These are phyloP conservation scores for Starmerella potacharoeniae DNA, from an alignment of 805 yeast genomes.

Conservation along the genomic window DNA sequence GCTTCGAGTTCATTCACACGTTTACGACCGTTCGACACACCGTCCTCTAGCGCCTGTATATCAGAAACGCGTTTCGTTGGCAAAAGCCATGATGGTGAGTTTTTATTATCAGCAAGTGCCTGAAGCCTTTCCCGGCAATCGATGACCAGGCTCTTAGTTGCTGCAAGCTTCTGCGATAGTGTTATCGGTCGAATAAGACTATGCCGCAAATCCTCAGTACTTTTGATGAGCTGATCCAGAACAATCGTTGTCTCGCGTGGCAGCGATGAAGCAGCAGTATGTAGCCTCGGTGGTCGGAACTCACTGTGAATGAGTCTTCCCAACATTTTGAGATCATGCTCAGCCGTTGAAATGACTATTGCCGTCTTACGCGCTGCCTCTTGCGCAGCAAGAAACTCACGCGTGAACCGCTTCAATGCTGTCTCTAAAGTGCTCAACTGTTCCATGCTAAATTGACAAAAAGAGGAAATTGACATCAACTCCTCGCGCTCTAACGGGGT, in stretches of 20 bases:
- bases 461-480: constrained; percentile 10
- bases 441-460: constrained; percentile 9
- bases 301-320: background rate
- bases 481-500: constrained; percentile 6
- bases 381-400: background rate
- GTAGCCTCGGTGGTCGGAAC: background rate
- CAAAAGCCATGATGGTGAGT: constrained; percentile 24
- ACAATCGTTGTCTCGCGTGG: background rate
- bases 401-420: constrained; percentile 9
- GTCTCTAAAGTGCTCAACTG: constrained; percentile 10
- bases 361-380: background rate
- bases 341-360: background rate
- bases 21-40: constrained; percentile 24
- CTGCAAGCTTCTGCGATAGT: constrained; percentile 23
- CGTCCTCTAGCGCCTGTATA: constrained; percentile 24
- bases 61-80: constrained; percentile 27
- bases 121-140: constrained; percentile 21
- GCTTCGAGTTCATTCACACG: constrained; percentile 25
- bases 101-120: constrained; percentile 18
- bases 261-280: background rate
- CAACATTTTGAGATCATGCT: background rate
- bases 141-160: constrained; percentile 19
- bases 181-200: constrained; percentile 25
- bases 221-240: constrained; percentile 3
- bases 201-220: constrained; percentile 16